Conservation (phyloP, 2,329 filamentous ascomycete species). For the Penicillium aurantiogriseum region DNA sequence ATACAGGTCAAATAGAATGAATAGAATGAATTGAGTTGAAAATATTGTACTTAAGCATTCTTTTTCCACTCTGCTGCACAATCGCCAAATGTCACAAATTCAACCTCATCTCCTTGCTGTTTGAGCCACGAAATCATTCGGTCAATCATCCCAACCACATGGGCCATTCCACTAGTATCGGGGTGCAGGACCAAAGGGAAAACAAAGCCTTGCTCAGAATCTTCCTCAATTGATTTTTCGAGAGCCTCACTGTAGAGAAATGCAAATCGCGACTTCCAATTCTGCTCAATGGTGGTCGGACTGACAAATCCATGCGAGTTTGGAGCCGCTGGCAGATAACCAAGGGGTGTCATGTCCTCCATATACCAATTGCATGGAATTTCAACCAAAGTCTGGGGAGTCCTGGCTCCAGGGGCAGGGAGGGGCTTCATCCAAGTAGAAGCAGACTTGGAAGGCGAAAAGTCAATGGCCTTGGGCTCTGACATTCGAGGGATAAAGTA, state of each 20-base stretch:
- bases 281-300: slow-evolving; percentile 55
- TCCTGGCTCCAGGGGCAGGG: slow-evolving; percentile 18
- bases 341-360: slow-evolving; percentile 49
- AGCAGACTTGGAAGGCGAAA: slow-evolving; percentile 38
- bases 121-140: slow-evolving; percentile 53
- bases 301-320: slow-evolving; percentile 61
- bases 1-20: no score
- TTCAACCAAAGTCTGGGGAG: slow-evolving; percentile 36
- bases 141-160: slow-evolving; percentile 59
- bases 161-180: slow-evolving; percentile 60
- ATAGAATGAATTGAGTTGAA: neutral
- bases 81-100: slow-evolving; percentile 34
- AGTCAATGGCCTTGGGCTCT: slow-evolving; percentile 43
- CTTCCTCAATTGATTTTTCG: slow-evolving; percentile 41
- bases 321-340: slow-evolving; percentile 43
- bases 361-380: slow-evolving; percentile 49
- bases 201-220: slow-evolving; percentile 30
- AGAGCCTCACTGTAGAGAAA: slow-evolving; percentile 43
- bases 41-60: neutral
- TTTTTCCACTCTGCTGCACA: slow-evolving; percentile 32
- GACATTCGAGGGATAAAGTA: slow-evolving; percentile 42
- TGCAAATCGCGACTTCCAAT: slow-evolving; percentile 61
- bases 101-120: slow-evolving; percentile 31
- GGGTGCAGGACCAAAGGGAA: slow-evolving; percentile 58
- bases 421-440: slow-evolving; percentile 48